Conservation (phyloP, 2,329 filamentous ascomycete genomes). For the Colletotrichum orchidophilum region DNA sequence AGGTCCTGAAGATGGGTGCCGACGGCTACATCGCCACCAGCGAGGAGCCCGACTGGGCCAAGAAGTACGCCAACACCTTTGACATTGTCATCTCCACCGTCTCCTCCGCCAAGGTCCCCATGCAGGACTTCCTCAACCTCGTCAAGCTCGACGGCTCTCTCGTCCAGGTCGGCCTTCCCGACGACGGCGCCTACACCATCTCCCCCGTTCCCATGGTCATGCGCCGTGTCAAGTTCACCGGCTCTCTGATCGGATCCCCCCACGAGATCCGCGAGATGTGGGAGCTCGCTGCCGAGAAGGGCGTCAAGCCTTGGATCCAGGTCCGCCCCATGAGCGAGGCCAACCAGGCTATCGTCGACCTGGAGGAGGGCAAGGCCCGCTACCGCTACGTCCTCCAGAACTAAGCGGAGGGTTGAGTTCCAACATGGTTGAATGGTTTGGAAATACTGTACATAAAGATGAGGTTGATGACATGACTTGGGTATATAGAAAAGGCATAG, state of each 20-base stretch:
- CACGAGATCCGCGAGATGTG: constrained; percentile 69
- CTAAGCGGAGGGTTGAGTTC: constrained; percentile 35
- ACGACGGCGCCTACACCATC: constrained; percentile 44
- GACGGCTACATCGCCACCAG: constrained; percentile 55
- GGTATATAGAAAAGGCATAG: constrained; percentile 23
- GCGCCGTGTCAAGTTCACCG: constrained; percentile 62
- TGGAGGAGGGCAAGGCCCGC: constrained; percentile 62
- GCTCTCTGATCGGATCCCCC: constrained; percentile 58
- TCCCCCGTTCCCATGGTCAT: constrained; percentile 64
- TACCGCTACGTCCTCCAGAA: constrained; percentile 59
- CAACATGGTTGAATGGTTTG: not conserved
- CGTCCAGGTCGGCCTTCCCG: constrained; percentile 70
- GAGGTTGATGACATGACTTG: constrained; percentile 27
- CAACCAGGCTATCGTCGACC: constrained; percentile 63
- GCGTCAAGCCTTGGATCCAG: constrained; percentile 66
- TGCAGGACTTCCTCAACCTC: constrained; percentile 68
- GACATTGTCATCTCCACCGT: constrained; percentile 70
- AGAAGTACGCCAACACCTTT: constrained; percentile 58
- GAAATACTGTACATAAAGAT: constrained; percentile 20
- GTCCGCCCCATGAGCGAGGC: constrained; percentile 62
- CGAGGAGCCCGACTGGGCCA: constrained; percentile 64
- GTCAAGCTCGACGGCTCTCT: constrained; percentile 65
- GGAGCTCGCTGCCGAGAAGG: constrained; percentile 63
- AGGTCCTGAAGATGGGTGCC: constrained; percentile 66
- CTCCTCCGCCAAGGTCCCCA: constrained; percentile 52